Evolutionary conservation across 148 eudicot species (phyloP), one percentile per base, ranked within the genome.

Genomic region (Chenopodium formosanum): DNA sequence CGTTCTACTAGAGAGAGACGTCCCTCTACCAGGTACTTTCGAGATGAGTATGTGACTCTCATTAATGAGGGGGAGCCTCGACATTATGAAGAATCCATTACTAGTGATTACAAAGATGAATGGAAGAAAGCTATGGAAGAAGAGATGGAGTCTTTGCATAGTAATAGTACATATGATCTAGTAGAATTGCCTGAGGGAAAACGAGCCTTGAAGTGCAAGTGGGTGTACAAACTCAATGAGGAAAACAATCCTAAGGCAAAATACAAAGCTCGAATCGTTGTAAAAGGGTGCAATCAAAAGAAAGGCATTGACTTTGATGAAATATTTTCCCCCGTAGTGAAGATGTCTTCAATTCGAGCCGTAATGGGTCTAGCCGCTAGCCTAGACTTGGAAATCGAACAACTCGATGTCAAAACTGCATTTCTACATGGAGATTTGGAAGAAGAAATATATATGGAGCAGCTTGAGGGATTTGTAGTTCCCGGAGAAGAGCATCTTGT

Each of bases 251-350:
- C 5, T 29, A 29, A 29, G 31, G 0, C 1, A 29, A 76, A 60
- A 22, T 67, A 83, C 46, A 86, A 86, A 16, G 79, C 85, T 4
- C 19, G 71, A 16, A 44, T 86, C 8, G 83, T 83, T 29, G 76
- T 77, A 32, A 77, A 86, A 44, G 83, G 85, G 4, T 85, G 44
- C 9, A 1, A 16, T 3, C 69, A 82, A 14, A 85, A 82, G 53
- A 85, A 82, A 1, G 77, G 76, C 6, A 23, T 85, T 56, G 84
- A 82, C 1, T 82, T 74, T 63, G 62, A 78, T 29, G 76, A 78
- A 27, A 85, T 56, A 2, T 75, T 66, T 2, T 68, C 72, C 13
- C 72, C 44, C 2, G 72, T 68, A 11, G 78, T 47, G 25, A 81
- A 66, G 9, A 81, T 84, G 75, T 29, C 80, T n/a, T 77, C 78